phyloP scores from a whole-genome alignment of 345 rosid genomes.

The Brassica carinata region DNA sequence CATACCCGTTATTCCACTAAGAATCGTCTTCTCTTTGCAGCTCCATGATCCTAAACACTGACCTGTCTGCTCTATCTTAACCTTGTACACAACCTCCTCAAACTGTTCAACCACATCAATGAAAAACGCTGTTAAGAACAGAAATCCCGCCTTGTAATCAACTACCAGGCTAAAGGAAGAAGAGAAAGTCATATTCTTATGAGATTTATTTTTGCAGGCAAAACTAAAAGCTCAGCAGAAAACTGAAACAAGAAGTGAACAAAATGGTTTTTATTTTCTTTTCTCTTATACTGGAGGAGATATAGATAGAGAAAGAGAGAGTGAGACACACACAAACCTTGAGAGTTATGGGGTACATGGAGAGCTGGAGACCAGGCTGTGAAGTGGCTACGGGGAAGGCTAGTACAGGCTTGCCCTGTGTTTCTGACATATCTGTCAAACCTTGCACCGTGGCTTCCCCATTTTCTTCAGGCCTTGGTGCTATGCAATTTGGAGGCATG shows the following conservation, averaged over 20 bases:
- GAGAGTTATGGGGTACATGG: slow-evolving; percentile 65
- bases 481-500: slow-evolving; percentile 57
- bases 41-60: slow-evolving; percentile 59
- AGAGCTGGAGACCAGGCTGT: slow-evolving; percentile 49
- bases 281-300: neutral
- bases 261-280: neutral
- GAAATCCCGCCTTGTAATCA: neutral
- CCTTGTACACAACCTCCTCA: slow-evolving; percentile 88
- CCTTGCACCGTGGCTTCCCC: slow-evolving; percentile 44
- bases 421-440: slow-evolving; percentile 47
- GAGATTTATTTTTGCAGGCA: neutral
- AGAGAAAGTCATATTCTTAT: neutral
- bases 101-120: slow-evolving; percentile 56
- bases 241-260: neutral
- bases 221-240: slow-evolving; percentile 15
- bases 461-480: slow-evolving; percentile 58
- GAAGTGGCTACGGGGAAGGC: slow-evolving; percentile 48
- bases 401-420: slow-evolving; percentile 46
- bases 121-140: slow-evolving; percentile 1
- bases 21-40: slow-evolving; percentile 71
- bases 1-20: slow-evolving; percentile 79
- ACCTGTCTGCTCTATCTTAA: slow-evolving; percentile 61
- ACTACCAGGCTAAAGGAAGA: slow-evolving; percentile 1
- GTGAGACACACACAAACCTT: slow-evolving; percentile 54
- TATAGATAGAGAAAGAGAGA: neutral